These are phyloP conservation scores for Salpingoeca rosetta DNA, from an alignment of 78 protist species.

Conservation along the genomic window DNA sequence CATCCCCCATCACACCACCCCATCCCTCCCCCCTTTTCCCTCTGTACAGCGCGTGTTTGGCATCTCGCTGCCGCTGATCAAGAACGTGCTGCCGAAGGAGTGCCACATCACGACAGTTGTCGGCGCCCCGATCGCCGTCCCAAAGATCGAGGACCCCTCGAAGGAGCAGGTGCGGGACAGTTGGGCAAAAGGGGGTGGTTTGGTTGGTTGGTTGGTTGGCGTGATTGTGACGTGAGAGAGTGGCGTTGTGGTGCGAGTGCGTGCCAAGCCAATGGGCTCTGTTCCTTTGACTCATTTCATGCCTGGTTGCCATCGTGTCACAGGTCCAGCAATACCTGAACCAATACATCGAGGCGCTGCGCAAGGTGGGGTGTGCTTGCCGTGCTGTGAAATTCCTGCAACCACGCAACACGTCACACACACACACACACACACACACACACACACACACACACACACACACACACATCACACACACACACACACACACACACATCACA, in stretches of 20 bases:
- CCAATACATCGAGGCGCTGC: not conserved
- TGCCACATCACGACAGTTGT: conserved; percentile 12
- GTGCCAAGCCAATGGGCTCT: not conserved
- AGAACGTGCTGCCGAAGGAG: conserved; percentile 10
- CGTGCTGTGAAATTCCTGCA: too few species aligned
- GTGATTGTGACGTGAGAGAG: not conserved
- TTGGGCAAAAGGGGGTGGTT: not conserved
- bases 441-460: too few species aligned
- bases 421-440: too few species aligned
- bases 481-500: too few species aligned
- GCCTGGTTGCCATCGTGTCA: too few species aligned
- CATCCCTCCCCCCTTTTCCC: too few species aligned
- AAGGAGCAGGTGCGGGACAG: conserved; percentile 12
- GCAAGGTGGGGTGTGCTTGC: too few species aligned
- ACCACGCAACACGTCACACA: too few species aligned
- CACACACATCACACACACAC: too few species aligned
- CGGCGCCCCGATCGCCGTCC: conserved; percentile 17
- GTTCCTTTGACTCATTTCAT: not conserved
- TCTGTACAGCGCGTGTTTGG: conserved; percentile 2
- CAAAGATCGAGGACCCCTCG: not conserved
- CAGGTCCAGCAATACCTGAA: not conserved
- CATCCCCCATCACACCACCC: too few species aligned
- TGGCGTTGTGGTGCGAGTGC: not conserved
- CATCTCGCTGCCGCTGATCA: conserved; percentile 32
- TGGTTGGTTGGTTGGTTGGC: not conserved